Conservation (phyloP, 176 grass and related monocot genomes). For the Tillandsia fasciculata region DNA sequence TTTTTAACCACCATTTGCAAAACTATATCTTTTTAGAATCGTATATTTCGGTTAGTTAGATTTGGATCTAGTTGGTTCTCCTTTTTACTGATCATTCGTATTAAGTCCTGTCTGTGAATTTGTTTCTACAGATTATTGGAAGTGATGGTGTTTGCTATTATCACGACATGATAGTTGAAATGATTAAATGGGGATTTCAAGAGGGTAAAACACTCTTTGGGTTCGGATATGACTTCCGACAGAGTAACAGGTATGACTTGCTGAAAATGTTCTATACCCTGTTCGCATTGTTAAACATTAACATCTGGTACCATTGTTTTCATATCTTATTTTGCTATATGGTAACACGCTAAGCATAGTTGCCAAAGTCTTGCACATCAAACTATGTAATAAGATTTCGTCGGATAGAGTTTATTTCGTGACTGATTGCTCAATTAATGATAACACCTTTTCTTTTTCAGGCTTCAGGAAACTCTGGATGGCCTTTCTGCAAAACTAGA, state of each 20-base stretch:
- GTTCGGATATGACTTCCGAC: conserved; percentile 98
- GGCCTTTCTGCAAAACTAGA: conserved; percentile 70
- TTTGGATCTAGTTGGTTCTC: not conserved
- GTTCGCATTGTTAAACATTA: not conserved
- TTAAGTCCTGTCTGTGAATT: conserved; percentile 12
- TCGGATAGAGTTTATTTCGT: no score
- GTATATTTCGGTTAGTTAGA: not conserved
- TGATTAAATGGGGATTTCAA: conserved; percentile 96
- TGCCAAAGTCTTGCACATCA: no score
- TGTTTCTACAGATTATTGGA: conserved; percentile 51
- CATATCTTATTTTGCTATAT: no score
- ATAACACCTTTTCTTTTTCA: conserved; percentile 21
- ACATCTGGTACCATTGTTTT: no score
- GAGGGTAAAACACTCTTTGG: conserved; percentile 95
- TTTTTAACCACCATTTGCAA: not conserved
- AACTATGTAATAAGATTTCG: no score
- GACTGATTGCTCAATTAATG: not conserved
- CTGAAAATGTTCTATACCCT: not conserved
- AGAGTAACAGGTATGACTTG: conserved; percentile 66
- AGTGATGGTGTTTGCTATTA: conserved; percentile 85
- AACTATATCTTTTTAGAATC: not conserved
- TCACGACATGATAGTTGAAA: conserved; percentile 97
- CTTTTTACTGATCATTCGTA: not conserved
- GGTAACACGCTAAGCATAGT: no score
- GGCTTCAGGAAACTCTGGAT: conserved; percentile 75